Base-by-base conservation (phyloP, 139 green algal genomes). In the Chlamydomonas sp. region DNA sequence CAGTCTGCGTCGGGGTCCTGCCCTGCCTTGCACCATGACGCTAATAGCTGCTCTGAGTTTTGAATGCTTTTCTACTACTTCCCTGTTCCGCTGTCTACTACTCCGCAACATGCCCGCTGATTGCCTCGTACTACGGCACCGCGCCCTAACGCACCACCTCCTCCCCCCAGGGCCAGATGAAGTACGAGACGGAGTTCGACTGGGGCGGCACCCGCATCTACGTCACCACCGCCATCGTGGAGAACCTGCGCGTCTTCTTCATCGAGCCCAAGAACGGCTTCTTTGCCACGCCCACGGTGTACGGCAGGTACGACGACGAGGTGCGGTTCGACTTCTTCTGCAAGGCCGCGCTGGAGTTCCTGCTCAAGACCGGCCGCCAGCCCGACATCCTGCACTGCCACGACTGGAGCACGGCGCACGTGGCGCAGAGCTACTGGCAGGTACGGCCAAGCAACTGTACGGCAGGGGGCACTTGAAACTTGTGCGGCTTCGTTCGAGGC, bases 331-430 rank as follows among this genome's bases (percentile, higher is more conserved):
- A 95, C 82, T 98, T 98, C 89, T 99, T 99, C 94, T 99, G 94
- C 90, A 94, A 94, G 58, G 97, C 96, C 3, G 97, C 98, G 2
- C 91, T 99, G n/a, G 96, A 99, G 93, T 99, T 98, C 91, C 90
- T 99, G 59, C 92, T 97, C 79, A 89, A 93, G 76, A 93, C 90
- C 0, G 82, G 83, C 60, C 82, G 93, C 59, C 85, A 95, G 76
- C 90, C 97, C 7, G 97, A 99, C 94, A 97, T 99, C 88, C 91
- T 99, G 77, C 98, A 99, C 93, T 97, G 94, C 92, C 98, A 99
- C 94, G 98, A 99, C 93, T 98, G 96, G 96, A 93, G 95, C 86
- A 98, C 96, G 15, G 98, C 98, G 9, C 92, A 95, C n/a, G 93
- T 96, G 12, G 93, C 93, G 93, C 90, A 93, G 88, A 93, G 84